Conservation (phyloP, 1,284 basidiomycete species). For the Rhodotorula sp. region DNA sequence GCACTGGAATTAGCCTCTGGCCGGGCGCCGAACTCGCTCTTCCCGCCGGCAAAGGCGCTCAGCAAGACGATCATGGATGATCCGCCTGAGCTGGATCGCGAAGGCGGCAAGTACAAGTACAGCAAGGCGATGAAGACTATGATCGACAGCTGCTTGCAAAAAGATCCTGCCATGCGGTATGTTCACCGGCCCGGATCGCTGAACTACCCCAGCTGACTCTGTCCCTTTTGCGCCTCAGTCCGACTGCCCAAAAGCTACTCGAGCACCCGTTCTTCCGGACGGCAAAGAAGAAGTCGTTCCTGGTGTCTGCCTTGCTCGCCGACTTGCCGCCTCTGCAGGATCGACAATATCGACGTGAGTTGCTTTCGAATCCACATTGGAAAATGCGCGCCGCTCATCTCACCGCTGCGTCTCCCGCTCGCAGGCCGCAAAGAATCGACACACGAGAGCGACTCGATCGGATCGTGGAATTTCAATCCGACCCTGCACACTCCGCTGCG, state of each 20-base stretch:
- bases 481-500: constrained; percentile 16
- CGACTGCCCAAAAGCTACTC: constrained; percentile 73
- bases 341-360: constrained; percentile 40
- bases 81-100: constrained; percentile 66
- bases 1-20: constrained; percentile 81
- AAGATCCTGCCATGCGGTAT: constrained; percentile 72
- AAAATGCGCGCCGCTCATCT: no score
- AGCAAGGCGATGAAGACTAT: constrained; percentile 78
- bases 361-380: no score
- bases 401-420: background rate
- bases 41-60: constrained; percentile 70
- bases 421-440: constrained; percentile 23
- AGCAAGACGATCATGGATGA: constrained; percentile 58
- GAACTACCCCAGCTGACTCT: background rate
- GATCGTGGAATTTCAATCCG: constrained; percentile 35
- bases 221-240: constrained; percentile 53
- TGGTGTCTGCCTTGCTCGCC: constrained; percentile 68
- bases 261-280: constrained; percentile 74
- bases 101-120: constrained; percentile 71
- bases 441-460: constrained; percentile 16
- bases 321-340: constrained; percentile 45
- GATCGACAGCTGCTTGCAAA: constrained; percentile 73
- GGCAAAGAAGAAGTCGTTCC: constrained; percentile 67
- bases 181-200: background rate
- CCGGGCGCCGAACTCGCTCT: constrained; percentile 73